Evolutionary conservation across 2,329 filamentous ascomycete genomes (phyloP), one percentile per base, ranked within the genome.

Genomic region (Fusarium annulatum): DNA sequence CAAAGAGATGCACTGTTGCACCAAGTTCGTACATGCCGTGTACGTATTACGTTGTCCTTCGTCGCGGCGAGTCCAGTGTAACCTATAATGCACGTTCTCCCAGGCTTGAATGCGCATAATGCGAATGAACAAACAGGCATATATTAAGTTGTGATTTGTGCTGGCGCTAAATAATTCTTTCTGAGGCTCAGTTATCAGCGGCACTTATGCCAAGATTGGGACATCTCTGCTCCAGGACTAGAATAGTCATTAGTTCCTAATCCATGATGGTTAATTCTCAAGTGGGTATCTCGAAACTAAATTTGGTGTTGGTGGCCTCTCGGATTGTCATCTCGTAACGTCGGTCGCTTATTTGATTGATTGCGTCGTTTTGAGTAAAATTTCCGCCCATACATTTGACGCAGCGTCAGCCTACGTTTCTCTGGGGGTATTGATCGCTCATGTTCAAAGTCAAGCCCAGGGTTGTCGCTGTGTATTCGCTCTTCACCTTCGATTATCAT

Each of bases 11-110:
- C 52, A 34, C 42, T 43, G 56, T 74, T 56, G 33, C 56, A 72
- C 67, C n/a, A 46, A 46, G 64, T 72, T 74, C 71, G 71, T 74
- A 74, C 71, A 69, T 74, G 71, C 33, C 52, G 71, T 74, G 57
- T 41, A 61, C 34, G 59, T 66, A 60, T 64, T 28, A 56, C 57
- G 42, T 28, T 42, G 51, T 43, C 52, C 51, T 72, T 62, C 36
- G 36, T 71, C 49, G 51, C 42, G 36, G 42, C 62, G 51, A 66
- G 56, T 58, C 55, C 45, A 57, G 65, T 66, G 61, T 21, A 68
- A 56, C 53, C 34, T 49, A n/a, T 21, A 55, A 39, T 28, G n/a
- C 30, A 64, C 34, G 21, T 46, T 49, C 16, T 46, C 21, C n/a
- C 39, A 23, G 16, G 45, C 62, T 28, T 53, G 39, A 61, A 46